phyloP scores from a whole-genome alignment of 768 basidiomycete species.

The Phanerodontia chrysosporium region DNA sequence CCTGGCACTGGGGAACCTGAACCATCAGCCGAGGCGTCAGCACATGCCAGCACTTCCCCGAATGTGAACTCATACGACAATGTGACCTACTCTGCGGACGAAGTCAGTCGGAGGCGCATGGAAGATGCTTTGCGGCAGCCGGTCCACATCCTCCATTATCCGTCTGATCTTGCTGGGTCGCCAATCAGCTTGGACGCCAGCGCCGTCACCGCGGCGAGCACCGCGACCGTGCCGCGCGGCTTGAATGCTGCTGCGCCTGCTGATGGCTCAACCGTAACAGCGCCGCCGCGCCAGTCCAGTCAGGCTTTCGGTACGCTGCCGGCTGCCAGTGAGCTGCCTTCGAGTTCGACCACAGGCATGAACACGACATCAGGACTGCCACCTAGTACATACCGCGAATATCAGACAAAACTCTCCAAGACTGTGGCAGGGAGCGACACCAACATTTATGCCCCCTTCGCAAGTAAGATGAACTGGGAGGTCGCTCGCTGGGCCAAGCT shows the following conservation, averaged over 20 bases:
- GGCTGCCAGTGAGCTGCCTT: not conserved
- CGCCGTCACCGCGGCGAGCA: no score
- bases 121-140: not conserved
- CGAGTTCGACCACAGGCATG: not conserved
- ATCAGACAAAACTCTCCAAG: not conserved
- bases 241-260: not conserved
- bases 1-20: no score
- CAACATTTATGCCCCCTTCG: constrained; percentile 24
- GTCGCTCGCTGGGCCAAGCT: constrained; percentile 38
- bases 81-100: no score
- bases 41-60: no score
- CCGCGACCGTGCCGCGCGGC: no score
- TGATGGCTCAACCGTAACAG: not conserved
- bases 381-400: no score
- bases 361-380: not conserved
- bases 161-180: not conserved
- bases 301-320: not conserved
- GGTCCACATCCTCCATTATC: not conserved
- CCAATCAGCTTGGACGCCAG: not conserved
- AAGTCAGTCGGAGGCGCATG: not conserved
- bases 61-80: no score
- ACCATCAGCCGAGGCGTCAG: no score
- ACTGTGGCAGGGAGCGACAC: constrained; percentile 12
- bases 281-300: not conserved
- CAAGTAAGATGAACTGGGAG: constrained; percentile 34